Evolutionary conservation across 2,329 filamentous ascomycete genomes (phyloP), one percentile per base, ranked within the genome.

Genomic region (Helminthosporium solani): DNA sequence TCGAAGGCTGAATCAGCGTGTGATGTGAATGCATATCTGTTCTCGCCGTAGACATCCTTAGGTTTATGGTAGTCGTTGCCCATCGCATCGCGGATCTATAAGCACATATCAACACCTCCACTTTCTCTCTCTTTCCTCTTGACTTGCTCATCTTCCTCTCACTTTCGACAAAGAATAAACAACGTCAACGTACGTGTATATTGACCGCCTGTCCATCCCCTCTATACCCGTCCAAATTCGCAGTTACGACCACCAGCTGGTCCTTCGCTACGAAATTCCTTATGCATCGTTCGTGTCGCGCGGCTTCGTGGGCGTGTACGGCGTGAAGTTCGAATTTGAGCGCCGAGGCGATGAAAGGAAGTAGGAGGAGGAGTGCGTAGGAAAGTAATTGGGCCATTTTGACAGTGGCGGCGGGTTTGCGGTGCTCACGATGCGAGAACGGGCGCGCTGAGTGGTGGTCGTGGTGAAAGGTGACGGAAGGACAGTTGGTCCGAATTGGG

Each of bases 1-100:
- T 97, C 92, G 66, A 99, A 96, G 8, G 90, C 88, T 27, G 89
- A 88, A 73, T 97, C 91, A 41, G 86, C 85, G 70, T 94, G 88
- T 30, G 91, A 90, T 38, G 92, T 97, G 71, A 99, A 99, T 40
- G 92, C 89, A 70, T 90, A 91, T 68, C 92, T 84, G 71, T 88
- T 87, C 76, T 96, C 91, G 72, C 94, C 94, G 14, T 85, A 87
- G 50, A 97, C 84, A 66, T 99, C 91, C 74, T 87, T 92, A 42
- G 94, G 90, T 51, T 84, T 83, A 67, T 88, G 90, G 74, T 97
- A 96, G 73, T 97, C 90, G 75, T 99, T 99, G 67, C 91, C 92
- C 61, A 96, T 83, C 14, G 90, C 86, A 75, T 99, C 94, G 72
- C 87, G 87, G 74, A 99, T 96, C 92, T 97, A 69, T 40, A n/a